Percentiles rank a stretch among this genome's conserved stretches.
phyloP scores from a whole-genome alignment of 176 grass and related monocot genomes.

The Oryza nivara region DNA sequence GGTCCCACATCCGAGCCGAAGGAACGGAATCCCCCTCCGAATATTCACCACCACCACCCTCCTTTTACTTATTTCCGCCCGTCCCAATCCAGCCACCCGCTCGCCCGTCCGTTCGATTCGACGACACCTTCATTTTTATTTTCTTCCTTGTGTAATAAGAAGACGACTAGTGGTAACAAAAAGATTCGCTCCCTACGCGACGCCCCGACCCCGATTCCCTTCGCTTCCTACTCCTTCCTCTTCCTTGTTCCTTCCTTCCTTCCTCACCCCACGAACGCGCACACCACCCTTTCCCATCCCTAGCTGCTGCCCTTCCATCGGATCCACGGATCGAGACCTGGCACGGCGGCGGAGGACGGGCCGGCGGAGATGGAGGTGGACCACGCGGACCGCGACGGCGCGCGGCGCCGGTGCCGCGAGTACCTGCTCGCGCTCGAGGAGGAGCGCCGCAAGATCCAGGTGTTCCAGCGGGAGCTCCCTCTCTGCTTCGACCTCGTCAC shows the following conservation, averaged over 20 bases:
- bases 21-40: conserved; percentile 59
- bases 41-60: conserved; percentile 51
- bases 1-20: conserved; percentile 1
- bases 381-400: conserved; percentile 1
- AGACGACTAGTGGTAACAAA: not conserved
- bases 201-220: conserved; percentile 70
- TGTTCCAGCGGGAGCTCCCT: conserved; percentile 86
- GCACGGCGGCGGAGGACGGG: not conserved
- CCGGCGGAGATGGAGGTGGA: not conserved
- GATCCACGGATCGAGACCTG: not conserved
- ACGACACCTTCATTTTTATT: not conserved
- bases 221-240: not conserved
- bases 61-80: not conserved
- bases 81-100: conserved; percentile 10
- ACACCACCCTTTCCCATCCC: not conserved
- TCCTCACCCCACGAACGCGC: too few relatives aligned
- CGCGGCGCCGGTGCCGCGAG: conserved; percentile 41
- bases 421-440: conserved; percentile 84
- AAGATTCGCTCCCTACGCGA: conserved; percentile 84
- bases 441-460: conserved; percentile 83
- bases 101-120: conserved; percentile 6
- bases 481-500: conserved; percentile 87
- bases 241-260: not conserved
- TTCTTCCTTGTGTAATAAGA: conserved; percentile 14
- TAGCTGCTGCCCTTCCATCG: not conserved